Conservation (phyloP, 2,329 filamentous ascomycete genomes). For the Teratosphaeria epicoccoides region DNA sequence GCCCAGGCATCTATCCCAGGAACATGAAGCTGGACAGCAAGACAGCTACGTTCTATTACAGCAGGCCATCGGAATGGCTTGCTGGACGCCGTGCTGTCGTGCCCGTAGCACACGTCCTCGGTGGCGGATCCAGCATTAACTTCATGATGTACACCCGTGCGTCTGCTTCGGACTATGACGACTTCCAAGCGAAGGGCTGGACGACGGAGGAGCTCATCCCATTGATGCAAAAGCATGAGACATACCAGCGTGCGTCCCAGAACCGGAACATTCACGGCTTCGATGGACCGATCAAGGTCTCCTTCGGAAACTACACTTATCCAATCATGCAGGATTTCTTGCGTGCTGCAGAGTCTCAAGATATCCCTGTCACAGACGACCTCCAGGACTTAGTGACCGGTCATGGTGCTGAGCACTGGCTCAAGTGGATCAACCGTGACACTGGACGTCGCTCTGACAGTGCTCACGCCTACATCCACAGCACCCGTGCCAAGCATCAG, state of each 20-base stretch:
- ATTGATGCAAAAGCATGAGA: slow-evolving; percentile 72
- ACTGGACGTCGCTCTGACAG: slow-evolving; percentile 65
- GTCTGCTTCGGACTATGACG: slow-evolving; percentile 63
- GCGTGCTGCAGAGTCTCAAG: slow-evolving; percentile 43
- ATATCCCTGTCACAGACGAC: slow-evolving; percentile 65
- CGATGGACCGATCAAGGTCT: slow-evolving; percentile 72
- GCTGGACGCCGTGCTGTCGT: slow-evolving; percentile 61
- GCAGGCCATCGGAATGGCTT: slow-evolving; percentile 61
- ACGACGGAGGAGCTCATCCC: slow-evolving; percentile 63
- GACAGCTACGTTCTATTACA: slow-evolving; percentile 73
- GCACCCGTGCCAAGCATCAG: slow-evolving; percentile 56
- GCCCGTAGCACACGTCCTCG: slow-evolving; percentile 60
- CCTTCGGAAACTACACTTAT: slow-evolving; percentile 57
- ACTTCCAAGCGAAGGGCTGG: slow-evolving; percentile 74
- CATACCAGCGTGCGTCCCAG: slow-evolving; percentile 50
- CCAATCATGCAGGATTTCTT: slow-evolving; percentile 76
- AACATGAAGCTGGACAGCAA: slow-evolving; percentile 76
- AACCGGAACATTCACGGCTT: slow-evolving; percentile 61
- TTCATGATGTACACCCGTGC: slow-evolving; percentile 72
- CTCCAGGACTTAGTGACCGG: slow-evolving; percentile 57
- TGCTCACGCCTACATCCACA: slow-evolving; percentile 68
- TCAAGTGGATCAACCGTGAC: slow-evolving; percentile 71
- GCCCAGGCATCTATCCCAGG: slow-evolving; percentile 61
- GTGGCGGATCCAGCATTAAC: slow-evolving; percentile 54
- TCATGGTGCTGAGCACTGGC: slow-evolving; percentile 67